A percentile compares a stretch with the other conserved stretches of the same genome.
Evolutionary conservation across 345 rosid species (phyloP).

Genomic region (Populus euphratica): DNA sequence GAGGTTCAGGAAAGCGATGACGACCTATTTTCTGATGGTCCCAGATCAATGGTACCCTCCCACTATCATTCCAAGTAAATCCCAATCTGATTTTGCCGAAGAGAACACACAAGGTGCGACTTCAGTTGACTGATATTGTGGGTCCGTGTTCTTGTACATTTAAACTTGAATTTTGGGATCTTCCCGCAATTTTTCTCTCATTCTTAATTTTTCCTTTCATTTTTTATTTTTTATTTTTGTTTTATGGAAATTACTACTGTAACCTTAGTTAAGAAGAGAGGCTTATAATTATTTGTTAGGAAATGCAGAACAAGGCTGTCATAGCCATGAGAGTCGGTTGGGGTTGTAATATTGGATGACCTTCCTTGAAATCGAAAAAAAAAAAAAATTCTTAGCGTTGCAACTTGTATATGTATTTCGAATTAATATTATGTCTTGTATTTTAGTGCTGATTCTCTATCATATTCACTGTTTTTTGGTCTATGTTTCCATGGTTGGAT

Average conservation of each 20-base stretch:
- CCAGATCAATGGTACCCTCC: slow-evolving; percentile 97
- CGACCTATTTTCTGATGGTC: slow-evolving; percentile 85
- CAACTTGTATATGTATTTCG: slow-evolving; percentile 18
- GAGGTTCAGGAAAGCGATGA: slow-evolving; percentile 94
- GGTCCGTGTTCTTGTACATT: slow-evolving; percentile 37
- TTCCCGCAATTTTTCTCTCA: slow-evolving; percentile 15
- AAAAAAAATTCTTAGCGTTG: slow-evolving; percentile 2
- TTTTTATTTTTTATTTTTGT: slow-evolving; percentile 18
- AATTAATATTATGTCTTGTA: slow-evolving; percentile 18
- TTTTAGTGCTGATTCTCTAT: slow-evolving; percentile 4
- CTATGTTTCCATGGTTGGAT: background rate
- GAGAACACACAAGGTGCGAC: slow-evolving; percentile 47
- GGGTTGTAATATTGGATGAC: slow-evolving; percentile 46
- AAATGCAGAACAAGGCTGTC: slow-evolving; percentile 34
- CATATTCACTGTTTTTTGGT: background rate
- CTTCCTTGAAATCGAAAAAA: slow-evolving; percentile 23
- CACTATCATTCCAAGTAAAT: slow-evolving; percentile 38
- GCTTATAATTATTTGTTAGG: slow-evolving; percentile 31
- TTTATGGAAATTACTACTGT: slow-evolving; percentile 22
- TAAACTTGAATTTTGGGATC: slow-evolving; percentile 16
- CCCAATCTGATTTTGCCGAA: slow-evolving; percentile 58
- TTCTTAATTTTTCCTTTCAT: slow-evolving; percentile 14
- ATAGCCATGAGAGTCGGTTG: slow-evolving; percentile 34
- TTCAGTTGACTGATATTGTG: slow-evolving; percentile 31
- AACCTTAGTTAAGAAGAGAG: slow-evolving; percentile 29